Percentiles rank a stretch among this genome's conserved stretches.
Conservation (phyloP, 306 rosid species). For the Cucurbita moschata region DNA sequence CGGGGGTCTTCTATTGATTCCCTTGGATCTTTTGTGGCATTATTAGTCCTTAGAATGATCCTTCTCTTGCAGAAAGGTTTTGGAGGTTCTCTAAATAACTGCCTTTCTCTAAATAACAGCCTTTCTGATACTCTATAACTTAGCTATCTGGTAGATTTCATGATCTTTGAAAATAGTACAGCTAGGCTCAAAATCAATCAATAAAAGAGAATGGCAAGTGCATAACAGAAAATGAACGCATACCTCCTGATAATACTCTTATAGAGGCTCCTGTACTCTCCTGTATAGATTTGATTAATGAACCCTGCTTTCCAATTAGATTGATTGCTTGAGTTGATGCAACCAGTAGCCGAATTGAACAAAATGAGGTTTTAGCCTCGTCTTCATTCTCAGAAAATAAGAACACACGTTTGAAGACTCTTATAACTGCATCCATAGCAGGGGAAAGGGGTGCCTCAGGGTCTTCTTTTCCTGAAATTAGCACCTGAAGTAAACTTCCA, state of each 20-base stretch:
- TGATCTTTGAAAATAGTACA: background rate
- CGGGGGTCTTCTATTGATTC: background rate
- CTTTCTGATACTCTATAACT: background rate
- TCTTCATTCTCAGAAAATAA: constrained; percentile 59
- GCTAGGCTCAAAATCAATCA: background rate
- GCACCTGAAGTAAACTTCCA: constrained; percentile 40
- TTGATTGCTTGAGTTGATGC: constrained; percentile 96
- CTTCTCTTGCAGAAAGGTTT: background rate
- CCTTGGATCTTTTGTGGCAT: background rate
- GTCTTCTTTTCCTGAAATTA: constrained; percentile 83
- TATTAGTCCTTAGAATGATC: background rate
- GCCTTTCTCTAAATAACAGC: background rate
- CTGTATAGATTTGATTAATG: constrained; percentile 80
- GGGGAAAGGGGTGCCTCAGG: constrained; percentile 66
- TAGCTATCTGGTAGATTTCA: background rate
- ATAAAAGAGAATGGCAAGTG: background rate
- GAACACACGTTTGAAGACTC: constrained; percentile 65
- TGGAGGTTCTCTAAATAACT: background rate
- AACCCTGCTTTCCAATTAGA: constrained; percentile 94
- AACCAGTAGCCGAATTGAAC: constrained; percentile 68
- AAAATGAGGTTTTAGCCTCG: constrained; percentile 28
- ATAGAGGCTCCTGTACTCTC: constrained; percentile 62
- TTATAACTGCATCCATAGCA: constrained; percentile 87
- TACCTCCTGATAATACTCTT: constrained; percentile 83
- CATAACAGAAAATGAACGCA: background rate